Conservation (phyloP, 176 grass and related monocot species). For the Aegilops sharonensis region DNA sequence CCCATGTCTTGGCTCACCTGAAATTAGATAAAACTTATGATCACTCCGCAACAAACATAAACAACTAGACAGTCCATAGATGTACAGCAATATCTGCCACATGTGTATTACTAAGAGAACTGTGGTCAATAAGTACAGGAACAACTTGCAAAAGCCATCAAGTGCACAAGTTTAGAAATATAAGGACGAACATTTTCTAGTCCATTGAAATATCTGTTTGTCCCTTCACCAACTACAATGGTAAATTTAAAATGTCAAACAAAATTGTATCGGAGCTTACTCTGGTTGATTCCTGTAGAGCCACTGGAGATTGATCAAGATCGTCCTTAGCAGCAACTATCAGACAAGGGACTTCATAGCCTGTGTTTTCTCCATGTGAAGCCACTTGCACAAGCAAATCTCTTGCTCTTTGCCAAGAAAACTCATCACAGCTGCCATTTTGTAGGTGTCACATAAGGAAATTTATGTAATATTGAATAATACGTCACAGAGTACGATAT, state of each 20-base stretch:
- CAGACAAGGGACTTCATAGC: conserved; percentile 96
- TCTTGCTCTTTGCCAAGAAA: conserved; percentile 84
- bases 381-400: conserved; percentile 92
- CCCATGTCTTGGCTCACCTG: conserved; percentile 97
- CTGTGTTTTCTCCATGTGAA: conserved; percentile 89
- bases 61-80: neutral
- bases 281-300: conserved; percentile 94
- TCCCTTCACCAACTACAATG: neutral
- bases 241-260: conserved; percentile 2
- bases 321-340: conserved; percentile 97
- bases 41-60: conserved; percentile 12
- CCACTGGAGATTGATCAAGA: conserved; percentile 85
- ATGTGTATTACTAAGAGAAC: neutral
- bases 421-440: conserved; percentile 82
- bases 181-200: neutral
- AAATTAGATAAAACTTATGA: conserved; percentile 12
- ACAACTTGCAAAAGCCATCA: neutral
- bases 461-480: neutral
- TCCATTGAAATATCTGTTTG: neutral
- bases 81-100: neutral
- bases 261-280: conserved; percentile 37
- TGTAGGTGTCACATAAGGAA: neutral
- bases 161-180: neutral
- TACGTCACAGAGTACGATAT: neutral
- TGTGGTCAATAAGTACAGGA: neutral